Evolutionary conservation across 768 basidiomycete species (phyloP).

Genomic region (Podaxis mareebaensis): DNA sequence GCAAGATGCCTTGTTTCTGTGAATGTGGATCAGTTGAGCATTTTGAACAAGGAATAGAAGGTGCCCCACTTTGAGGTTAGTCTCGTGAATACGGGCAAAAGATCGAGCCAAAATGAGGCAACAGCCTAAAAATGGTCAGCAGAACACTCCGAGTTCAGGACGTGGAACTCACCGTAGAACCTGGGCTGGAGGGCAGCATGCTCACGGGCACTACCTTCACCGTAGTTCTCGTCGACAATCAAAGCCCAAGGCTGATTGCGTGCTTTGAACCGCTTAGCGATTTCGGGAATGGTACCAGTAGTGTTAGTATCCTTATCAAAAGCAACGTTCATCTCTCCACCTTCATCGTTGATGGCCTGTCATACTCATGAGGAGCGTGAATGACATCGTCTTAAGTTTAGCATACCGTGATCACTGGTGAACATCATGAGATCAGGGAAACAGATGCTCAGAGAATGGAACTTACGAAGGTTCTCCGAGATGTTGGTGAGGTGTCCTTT

Average conservation of each 20-base stretch:
- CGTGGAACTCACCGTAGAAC: constrained; percentile 69
- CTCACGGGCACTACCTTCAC: constrained; percentile 96
- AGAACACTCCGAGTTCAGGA: background rate
- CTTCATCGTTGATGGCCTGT: constrained; percentile 92
- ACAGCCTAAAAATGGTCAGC: constrained; percentile 54
- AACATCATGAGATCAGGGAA: constrained; percentile 1
- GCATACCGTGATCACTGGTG: constrained; percentile 80
- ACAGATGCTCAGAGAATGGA: background rate
- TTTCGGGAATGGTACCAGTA: constrained; percentile 82
- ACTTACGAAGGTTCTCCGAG: constrained; percentile 89
- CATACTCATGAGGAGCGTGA: background rate
- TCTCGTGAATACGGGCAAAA: constrained; percentile 98
- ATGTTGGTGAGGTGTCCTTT: constrained; percentile 97
- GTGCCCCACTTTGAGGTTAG: constrained; percentile 80
- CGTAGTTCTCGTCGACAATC: constrained; percentile 95
- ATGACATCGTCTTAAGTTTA: background rate
- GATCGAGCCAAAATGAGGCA: constrained; percentile 87
- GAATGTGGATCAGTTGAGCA: constrained; percentile 18
- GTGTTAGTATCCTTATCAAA: constrained; percentile 68
- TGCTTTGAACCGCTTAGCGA: constrained; percentile 88
- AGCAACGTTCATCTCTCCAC: constrained; percentile 89
- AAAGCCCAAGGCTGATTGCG: constrained; percentile 88
- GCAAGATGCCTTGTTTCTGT: constrained; percentile 97
- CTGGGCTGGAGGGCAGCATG: constrained; percentile 97
- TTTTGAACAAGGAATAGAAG: background rate